Evolutionary conservation across 768 basidiomycete genomes (phyloP), one percentile per base, ranked within the genome.

Genomic region (Pisolithus albus): DNA sequence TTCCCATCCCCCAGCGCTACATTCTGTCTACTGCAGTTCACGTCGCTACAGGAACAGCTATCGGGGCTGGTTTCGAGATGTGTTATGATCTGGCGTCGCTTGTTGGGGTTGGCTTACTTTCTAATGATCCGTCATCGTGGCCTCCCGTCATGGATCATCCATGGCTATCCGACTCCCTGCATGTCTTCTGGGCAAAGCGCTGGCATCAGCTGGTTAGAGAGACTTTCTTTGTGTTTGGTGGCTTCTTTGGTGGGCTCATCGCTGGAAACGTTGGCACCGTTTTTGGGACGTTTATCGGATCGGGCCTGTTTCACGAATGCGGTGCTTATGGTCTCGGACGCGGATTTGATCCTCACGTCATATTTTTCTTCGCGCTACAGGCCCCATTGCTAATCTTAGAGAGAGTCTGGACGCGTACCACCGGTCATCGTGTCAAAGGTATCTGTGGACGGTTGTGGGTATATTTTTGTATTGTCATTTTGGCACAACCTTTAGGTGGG

Each of bases 121-220:
- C 71, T 34, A 75, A 78, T 54, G 63, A 75, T 4, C 86, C 84
- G 1, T 59, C 71, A 7, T 70, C 75, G 26, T 91, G 88, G 88
- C 86, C 88, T 7, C 90, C 90, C 0, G 65, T 86, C 30, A 74
- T 81, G 66, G 83, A 84, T 48, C 63, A 77, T 45, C 89, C 89
- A 0, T 92, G 84, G 83, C 61, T 58, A 13, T 67, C 85, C 5
- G 73, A 81, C 44, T 89, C 87, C 0, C 72, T 92, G 63, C 82
- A 84, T 60, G 67, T 71, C 18, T 81, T 91, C 56, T 92, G 89
- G 90, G 74, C 82, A 0, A 77, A 73, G 56, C 75, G 80, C 34
- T 91, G 90, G 89, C 89, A 92, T 60, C 87, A 91, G 61, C 60
- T 82, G 5, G 73, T 92, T 36, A 77, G 87, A 9, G 77, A 80